Conservation (phyloP, 164 flowering plant species). For the Piper betle region DNA sequence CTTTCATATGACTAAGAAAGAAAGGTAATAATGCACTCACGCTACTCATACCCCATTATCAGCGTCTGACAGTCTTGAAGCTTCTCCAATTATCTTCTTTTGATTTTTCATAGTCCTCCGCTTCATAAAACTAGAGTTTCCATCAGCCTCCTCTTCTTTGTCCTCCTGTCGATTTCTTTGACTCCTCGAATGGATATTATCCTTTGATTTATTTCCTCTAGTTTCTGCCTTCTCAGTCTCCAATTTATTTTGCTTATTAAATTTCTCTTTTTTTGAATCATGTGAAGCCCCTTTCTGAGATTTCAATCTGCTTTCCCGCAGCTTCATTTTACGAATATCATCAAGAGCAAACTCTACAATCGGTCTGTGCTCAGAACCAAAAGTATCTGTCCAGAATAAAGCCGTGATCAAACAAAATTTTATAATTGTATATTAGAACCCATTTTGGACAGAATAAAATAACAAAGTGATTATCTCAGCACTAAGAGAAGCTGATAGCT, state of each 20-base stretch:
- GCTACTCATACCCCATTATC: neutral
- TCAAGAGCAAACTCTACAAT: slow-evolving; percentile 89
- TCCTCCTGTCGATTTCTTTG: slow-evolving; percentile 8
- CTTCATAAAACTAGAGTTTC: neutral
- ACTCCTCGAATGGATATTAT: slow-evolving; percentile 18
- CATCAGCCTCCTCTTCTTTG: slow-evolving; percentile 4
- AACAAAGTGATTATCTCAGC: neutral
- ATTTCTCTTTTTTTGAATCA: neutral
- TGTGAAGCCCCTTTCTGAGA: slow-evolving; percentile 5
- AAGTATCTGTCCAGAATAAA: slow-evolving; percentile 40
- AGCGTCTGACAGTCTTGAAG: neutral
- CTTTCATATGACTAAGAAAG: too few relatives aligned
- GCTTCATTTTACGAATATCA: slow-evolving; percentile 49
- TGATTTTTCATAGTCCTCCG: neutral
- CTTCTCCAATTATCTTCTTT: neutral
- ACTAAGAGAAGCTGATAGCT: too few relatives aligned
- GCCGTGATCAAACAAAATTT: neutral
- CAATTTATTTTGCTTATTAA: neutral
- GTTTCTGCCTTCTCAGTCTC: neutral
- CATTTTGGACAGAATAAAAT: slow-evolving; percentile 1
- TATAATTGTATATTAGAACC: neutral
- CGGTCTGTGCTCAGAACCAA: slow-evolving; percentile 75
- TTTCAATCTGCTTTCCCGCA: slow-evolving; percentile 30
- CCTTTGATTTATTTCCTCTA: slow-evolving; percentile 11
- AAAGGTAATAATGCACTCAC: too few relatives aligned